These are phyloP conservation scores for Friedmanniomyces endolithicus DNA, from an alignment of 495 filamentous ascomycete species.

Conservation along the genomic window DNA sequence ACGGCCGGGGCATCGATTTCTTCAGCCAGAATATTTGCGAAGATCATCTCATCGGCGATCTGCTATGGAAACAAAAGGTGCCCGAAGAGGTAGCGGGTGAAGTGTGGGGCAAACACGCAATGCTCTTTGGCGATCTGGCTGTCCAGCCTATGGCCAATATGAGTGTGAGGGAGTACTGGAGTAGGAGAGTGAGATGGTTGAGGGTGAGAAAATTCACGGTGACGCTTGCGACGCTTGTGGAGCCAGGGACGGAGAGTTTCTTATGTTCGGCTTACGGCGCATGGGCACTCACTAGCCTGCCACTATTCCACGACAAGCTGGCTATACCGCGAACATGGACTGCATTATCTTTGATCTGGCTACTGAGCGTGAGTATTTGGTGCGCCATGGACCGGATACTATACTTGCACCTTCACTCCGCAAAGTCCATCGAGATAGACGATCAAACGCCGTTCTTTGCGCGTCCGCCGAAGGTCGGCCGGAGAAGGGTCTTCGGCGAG, in stretches of 20 bases:
- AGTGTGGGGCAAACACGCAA: conserved; percentile 58
- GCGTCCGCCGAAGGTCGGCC: conserved; percentile 30
- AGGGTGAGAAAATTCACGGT: conserved; percentile 93
- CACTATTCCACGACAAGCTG: conserved; percentile 42
- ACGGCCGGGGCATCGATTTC: conserved; percentile 61
- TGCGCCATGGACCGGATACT: conserved; percentile 59
- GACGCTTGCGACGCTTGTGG: conserved; percentile 75
- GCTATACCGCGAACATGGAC: conserved; percentile 56
- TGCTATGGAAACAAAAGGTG: conserved; percentile 60
- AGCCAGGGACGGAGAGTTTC: conserved; percentile 85
- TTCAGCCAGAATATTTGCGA: conserved; percentile 97
- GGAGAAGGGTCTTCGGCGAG: conserved; percentile 39
- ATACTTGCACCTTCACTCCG: conserved; percentile 60
- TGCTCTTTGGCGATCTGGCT: conserved; percentile 74
- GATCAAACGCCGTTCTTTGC: conserved; percentile 63
- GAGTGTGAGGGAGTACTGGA: conserved; percentile 66
- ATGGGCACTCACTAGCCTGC: conserved; percentile 63
- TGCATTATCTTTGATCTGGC: conserved; percentile 53
- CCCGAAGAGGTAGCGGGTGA: conserved; percentile 32
- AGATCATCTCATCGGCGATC: conserved; percentile 88
- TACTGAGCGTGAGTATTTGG: conserved; percentile 56
- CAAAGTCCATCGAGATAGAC: conserved; percentile 56
- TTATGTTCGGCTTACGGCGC: conserved; percentile 69
- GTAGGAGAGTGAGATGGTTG: conserved; percentile 78
- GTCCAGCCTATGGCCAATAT: conserved; percentile 80